Conservation (phyloP, 495 filamentous ascomycete genomes). For the Penicillium psychrofluorescens region DNA sequence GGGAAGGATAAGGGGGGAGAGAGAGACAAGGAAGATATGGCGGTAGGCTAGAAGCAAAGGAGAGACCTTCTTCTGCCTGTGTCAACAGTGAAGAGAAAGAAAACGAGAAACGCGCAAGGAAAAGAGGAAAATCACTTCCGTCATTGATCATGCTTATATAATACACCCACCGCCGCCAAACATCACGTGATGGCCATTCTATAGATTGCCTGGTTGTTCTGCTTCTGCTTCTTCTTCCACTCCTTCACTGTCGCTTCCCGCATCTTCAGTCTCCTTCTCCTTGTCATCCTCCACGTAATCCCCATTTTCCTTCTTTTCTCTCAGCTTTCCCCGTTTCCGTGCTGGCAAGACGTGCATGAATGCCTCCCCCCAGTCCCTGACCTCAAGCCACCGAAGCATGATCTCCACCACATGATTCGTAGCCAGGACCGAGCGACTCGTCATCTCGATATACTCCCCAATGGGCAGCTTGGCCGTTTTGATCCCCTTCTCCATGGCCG, state of each 20-base stretch:
- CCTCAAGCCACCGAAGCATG: slow-evolving; percentile 86
- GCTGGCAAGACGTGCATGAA: slow-evolving; percentile 82
- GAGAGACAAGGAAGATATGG: slow-evolving; percentile 1
- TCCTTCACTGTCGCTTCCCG: slow-evolving; percentile 16
- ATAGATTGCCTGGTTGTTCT: slow-evolving; percentile 1
- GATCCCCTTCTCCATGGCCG: slow-evolving; percentile 65
- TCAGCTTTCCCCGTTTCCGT: slow-evolving; percentile 66
- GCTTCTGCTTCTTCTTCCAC: slow-evolving; percentile 19
- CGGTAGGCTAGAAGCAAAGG: neutral
- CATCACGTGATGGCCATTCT: too few relatives aligned
- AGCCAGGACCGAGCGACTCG: slow-evolving; percentile 70
- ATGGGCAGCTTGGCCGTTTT: slow-evolving; percentile 89
- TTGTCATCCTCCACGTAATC: slow-evolving; percentile 16
- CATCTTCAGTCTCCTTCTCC: slow-evolving; percentile 14
- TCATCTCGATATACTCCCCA: slow-evolving; percentile 85
- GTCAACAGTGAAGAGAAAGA: slow-evolving; percentile 5
- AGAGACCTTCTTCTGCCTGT: slow-evolving; percentile 1
- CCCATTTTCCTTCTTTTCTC: slow-evolving; percentile 8
- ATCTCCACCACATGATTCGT: slow-evolving; percentile 97
- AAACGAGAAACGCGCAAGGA: slow-evolving; percentile 3
- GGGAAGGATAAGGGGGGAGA: neutral
- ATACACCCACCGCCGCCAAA: neutral
- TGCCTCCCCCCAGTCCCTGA: slow-evolving; percentile 80
- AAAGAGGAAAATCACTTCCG: slow-evolving; percentile 19
- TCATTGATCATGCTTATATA: slow-evolving; percentile 17